These are phyloP conservation scores for Saccharomycopsis sp. DNA, from an alignment of 805 yeast genomes.

Conservation along the genomic window DNA sequence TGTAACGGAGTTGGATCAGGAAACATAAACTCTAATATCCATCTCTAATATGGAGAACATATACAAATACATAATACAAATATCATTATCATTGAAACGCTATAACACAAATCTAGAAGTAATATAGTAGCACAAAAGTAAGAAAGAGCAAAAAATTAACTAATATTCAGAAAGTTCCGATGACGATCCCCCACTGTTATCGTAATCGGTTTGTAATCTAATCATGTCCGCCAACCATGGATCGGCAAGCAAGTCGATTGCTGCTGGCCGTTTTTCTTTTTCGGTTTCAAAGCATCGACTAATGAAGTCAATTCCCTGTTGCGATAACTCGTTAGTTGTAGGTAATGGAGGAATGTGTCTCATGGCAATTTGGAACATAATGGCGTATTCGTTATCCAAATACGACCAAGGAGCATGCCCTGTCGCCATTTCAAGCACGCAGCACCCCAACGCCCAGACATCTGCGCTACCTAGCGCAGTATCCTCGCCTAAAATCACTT, in stretches of 20 bases:
- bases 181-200: background rate
- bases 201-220: background rate
- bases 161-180: background rate
- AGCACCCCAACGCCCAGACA: constrained; percentile 96
- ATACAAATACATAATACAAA: no score
- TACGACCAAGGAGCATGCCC: constrained; percentile 97
- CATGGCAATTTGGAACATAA: constrained; percentile 96
- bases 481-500: constrained; percentile 70
- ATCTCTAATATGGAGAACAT: no score
- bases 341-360: constrained; percentile 90
- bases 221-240: constrained; percentile 52
- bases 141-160: no score
- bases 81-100: no score
- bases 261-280: constrained; percentile 73
- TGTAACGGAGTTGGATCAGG: no score
- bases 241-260: constrained; percentile 76
- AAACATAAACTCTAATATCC: no score
- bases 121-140: no score
- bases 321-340: constrained; percentile 65
- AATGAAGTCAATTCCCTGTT: constrained; percentile 64
- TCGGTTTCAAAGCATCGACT: constrained; percentile 74
- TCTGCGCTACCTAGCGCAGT: constrained; percentile 46
- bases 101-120: no score
- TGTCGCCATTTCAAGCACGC: constrained; percentile 92
- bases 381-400: constrained; percentile 95